These are phyloP conservation scores for Wallacemonas sp. DNA, from an alignment of 208 protist species.

Conservation along the genomic window DNA sequence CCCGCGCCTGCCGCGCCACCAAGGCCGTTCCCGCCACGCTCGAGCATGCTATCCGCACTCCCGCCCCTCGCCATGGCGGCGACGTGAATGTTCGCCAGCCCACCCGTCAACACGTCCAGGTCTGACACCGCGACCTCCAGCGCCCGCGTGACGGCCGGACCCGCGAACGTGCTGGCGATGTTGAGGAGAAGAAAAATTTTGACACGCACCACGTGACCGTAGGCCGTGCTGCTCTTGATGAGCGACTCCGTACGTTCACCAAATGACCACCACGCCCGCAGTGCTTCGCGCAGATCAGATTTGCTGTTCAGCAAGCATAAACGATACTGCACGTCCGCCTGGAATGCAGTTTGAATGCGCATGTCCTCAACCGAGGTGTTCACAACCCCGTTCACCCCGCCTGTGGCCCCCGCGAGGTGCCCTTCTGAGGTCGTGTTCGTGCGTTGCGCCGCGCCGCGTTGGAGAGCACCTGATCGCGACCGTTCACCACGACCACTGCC, in stretches of 20 bases:
- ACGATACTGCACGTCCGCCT: conserved; percentile 21
- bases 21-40: neutral
- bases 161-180: conserved; percentile 32
- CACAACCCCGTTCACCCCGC: neutral
- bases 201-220: conserved; percentile 29
- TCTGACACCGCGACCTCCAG: conserved; percentile 36
- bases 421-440: too few species aligned
- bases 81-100: conserved; percentile 22
- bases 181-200: conserved; percentile 36
- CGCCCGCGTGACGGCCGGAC: conserved; percentile 26
- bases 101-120: conserved; percentile 36
- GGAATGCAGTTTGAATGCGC: conserved; percentile 23
- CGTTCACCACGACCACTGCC: neutral
- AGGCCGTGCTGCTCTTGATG: conserved; percentile 30
- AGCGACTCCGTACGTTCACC: conserved; percentile 33
- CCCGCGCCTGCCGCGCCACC: neutral
- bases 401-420: too few species aligned
- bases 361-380: conserved; percentile 22
- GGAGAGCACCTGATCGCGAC: neutral
- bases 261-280: conserved; percentile 37
- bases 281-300: conserved; percentile 35
- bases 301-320: conserved; percentile 38
- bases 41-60: too few species aligned
- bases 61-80: too few species aligned
- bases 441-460: neutral